Evolutionary conservation across 202 grass and related monocot species (phyloP).

Genomic region (Musa balbisiana): DNA sequence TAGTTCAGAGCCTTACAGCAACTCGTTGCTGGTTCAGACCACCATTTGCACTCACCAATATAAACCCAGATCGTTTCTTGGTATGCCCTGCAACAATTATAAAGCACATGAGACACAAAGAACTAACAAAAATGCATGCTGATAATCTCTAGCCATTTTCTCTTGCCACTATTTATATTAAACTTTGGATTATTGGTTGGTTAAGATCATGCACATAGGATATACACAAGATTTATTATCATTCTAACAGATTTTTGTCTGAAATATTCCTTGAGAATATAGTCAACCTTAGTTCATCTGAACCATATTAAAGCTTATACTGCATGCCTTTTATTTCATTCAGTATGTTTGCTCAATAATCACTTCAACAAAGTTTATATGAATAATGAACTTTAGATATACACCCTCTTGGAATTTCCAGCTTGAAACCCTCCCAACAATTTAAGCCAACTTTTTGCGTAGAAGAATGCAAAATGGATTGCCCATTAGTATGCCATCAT

Average conservation of each 20-base stretch:
- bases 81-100: constrained; percentile 36
- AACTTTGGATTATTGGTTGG: not conserved
- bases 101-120: not conserved
- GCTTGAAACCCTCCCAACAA: not conserved
- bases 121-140: not conserved
- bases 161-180: not conserved
- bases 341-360: not conserved
- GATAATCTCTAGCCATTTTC: not conserved
- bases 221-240: too few species aligned
- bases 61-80: constrained; percentile 48
- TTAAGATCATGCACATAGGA: too few species aligned
- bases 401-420: not conserved
- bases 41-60: constrained; percentile 80
- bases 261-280: not conserved
- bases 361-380: not conserved
- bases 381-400: not conserved
- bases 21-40: constrained; percentile 91
- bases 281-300: not conserved
- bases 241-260: too few species aligned
- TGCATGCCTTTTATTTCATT: not conserved
- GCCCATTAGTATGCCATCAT: not conserved
- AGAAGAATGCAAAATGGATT: not conserved
- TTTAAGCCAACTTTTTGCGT: not conserved
- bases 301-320: not conserved
- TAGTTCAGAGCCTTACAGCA: constrained; percentile 43